These are phyloP conservation scores for Penicillium flavigenum DNA, from an alignment of 495 filamentous ascomycete species.

Conservation along the genomic window DNA sequence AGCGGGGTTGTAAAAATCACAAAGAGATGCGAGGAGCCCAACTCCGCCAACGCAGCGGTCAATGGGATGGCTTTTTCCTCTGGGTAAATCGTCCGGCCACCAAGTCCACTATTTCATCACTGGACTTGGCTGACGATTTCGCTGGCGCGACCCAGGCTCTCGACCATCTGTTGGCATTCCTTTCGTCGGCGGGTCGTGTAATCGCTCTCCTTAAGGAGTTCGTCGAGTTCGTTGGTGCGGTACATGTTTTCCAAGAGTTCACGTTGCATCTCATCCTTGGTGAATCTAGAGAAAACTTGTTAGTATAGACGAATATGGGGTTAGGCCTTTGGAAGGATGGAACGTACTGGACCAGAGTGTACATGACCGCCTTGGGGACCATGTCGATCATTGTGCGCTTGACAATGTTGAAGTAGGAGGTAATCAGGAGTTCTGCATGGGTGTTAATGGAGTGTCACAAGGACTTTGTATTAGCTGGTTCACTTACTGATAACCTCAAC, in stretches of 20 bases:
- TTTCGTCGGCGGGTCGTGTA: slow-evolving; percentile 94
- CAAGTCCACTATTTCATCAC: slow-evolving; percentile 42
- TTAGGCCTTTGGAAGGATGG: not conserved
- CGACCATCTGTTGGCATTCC: slow-evolving; percentile 99
- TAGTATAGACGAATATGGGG: not conserved
- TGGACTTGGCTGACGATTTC: slow-evolving; percentile 98
- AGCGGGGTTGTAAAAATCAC: slow-evolving; percentile 19
- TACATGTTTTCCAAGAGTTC: slow-evolving; percentile 99
- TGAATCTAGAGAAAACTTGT: slow-evolving; percentile 57
- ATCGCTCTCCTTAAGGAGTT: slow-evolving; percentile 95
- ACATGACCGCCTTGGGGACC: slow-evolving; percentile 99
- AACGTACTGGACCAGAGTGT: slow-evolving; percentile 88
- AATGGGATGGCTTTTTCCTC: slow-evolving; percentile 5
- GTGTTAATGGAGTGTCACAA: slow-evolving; percentile 7
- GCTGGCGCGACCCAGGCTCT: slow-evolving; percentile 78
- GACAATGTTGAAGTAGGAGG: slow-evolving; percentile 97
- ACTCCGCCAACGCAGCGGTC: slow-evolving; percentile 23
- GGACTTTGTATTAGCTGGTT: too few relatives aligned
- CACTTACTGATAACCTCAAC: slow-evolving; percentile 98
- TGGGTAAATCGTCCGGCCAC: not conserved
- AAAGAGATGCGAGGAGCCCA: slow-evolving; percentile 18
- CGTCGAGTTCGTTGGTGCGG: slow-evolving; percentile 81
- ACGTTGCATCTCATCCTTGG: slow-evolving; percentile 97
- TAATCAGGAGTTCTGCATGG: slow-evolving; percentile 80
- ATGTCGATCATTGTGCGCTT: slow-evolving; percentile 99